Evolutionary conservation across 2,329 filamentous ascomycete genomes (phyloP), one percentile per base, ranked within the genome.

Genomic region (Diplodia corticola): DNA sequence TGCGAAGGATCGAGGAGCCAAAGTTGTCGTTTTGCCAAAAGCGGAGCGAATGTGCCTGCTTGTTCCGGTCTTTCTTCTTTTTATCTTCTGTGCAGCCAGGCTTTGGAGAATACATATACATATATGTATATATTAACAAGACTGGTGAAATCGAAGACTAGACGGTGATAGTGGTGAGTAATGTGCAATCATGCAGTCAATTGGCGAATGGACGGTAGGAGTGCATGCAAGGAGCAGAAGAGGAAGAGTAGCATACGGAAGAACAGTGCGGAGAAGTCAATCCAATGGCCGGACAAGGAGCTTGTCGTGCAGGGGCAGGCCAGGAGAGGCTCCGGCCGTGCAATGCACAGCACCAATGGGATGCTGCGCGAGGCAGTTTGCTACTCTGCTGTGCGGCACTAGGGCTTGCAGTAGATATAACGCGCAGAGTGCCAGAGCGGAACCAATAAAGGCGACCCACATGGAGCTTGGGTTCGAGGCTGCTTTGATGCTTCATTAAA

Each of bases 321-420:
- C n/a, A 46, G 44, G 17, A 33, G 22, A 20, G 20, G 20, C 5
- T 35, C n/a, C n/a, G n/a, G 55, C 12, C 24, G 44, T 35, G 15
- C 17, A 49, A 33, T 49, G 20, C 26, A 35, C 10, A 17, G 44
- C 24, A 13, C 57, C 57, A 61, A 61, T 61, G 37, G 57, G 55
- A 24, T n/a, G 37, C 20, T 15, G 53, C 22, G 20, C 24, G 28
- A 49, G 10, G 57, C 40, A 46, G 22, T 22, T 30, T 46, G 54
- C 46, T 20, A 57, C 33, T 44, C 24, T 30, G 22, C 55, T 60
- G 55, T 60, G 57, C 26, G 44, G 44, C 57, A 49, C 57, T 48
- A 61, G 57, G 44, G 26, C 40, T 48, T 33, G 44, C 57, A 49
- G 40, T 17, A 17, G 57, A n/a, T n/a, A 24, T 33, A 22, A 30